Conservation (phyloP, 2,329 filamentous ascomycete species). For the Coniosporium tulheliwenetii region DNA sequence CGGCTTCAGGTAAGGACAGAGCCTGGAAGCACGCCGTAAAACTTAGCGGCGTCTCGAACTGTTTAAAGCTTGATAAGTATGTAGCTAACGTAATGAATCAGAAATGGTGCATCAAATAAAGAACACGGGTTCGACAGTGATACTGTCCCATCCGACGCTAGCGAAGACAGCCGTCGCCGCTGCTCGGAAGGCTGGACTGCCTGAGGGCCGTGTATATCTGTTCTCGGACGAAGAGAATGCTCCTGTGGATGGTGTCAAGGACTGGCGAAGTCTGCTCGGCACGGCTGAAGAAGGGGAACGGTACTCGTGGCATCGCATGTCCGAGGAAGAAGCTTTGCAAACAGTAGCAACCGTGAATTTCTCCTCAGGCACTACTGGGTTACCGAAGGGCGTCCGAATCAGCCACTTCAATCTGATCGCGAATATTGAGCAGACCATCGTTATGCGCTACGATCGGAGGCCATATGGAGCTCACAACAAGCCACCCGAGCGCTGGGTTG, state of each 20-base stretch:
- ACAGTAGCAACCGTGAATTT: conserved; percentile 26
- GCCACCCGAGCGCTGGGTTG: conserved; percentile 33
- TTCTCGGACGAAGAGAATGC: conserved; percentile 16
- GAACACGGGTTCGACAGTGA: conserved; percentile 16
- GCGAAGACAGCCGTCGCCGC: conserved; percentile 13
- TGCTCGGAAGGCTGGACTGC: conserved; percentile 13
- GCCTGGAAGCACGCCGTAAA: neutral
- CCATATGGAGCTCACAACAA: conserved; percentile 14
- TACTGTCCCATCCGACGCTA: conserved; percentile 16
- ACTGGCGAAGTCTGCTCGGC: conserved; percentile 16
- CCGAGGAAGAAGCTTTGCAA: conserved; percentile 10
- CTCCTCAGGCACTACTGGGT: conserved; percentile 30
- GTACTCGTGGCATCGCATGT: conserved; percentile 13
- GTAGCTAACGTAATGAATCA: conserved; percentile 1
- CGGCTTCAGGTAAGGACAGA: conserved; percentile 19
- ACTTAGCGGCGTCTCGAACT: neutral
- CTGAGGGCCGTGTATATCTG: conserved; percentile 14
- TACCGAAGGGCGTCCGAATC: conserved; percentile 24
- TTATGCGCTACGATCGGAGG: conserved; percentile 25
- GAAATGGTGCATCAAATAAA: conserved; percentile 19
- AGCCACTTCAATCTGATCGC: conserved; percentile 13
- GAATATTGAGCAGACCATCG: conserved; percentile 28
- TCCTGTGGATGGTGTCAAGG: conserved; percentile 11
- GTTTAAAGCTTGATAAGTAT: neutral
- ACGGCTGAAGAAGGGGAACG: conserved; percentile 12